Percentiles rank a stretch among this genome's conserved stretches.
phyloP scores from a whole-genome alignment of 1,139 yeast species.

The Magnusiomyces ingens region DNA sequence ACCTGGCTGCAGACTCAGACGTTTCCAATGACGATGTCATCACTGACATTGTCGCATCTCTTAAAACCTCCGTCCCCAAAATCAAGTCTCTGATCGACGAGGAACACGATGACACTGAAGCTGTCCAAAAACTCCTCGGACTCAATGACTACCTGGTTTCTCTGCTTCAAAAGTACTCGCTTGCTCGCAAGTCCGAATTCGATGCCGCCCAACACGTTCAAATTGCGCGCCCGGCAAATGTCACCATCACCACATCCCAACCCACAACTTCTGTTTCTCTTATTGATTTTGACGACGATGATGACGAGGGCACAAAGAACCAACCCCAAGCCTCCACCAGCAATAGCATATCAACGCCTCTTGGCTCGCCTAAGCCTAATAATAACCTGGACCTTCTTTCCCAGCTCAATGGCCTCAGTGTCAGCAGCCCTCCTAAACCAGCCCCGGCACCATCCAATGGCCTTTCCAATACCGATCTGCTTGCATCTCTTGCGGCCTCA shows the following conservation, averaged over 20 bases:
- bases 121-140: constrained; percentile 57
- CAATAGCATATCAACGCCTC: constrained; percentile 8
- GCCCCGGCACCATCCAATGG: background rate
- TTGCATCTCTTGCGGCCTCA: background rate
- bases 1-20: constrained; percentile 48
- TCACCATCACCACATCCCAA: constrained; percentile 32
- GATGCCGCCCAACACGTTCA: constrained; percentile 55
- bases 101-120: constrained; percentile 52
- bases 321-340: background rate
- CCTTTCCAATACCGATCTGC: background rate
- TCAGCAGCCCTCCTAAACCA: constrained; percentile 29
- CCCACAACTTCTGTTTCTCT: constrained; percentile 40
- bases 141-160: constrained; percentile 74
- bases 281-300: constrained; percentile 73
- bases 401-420: constrained; percentile 59
- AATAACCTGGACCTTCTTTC: constrained; percentile 56
- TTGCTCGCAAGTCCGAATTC: constrained; percentile 58
- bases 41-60: constrained; percentile 66
- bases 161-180: constrained; percentile 59
- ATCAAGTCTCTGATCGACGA: constrained; percentile 76
- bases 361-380: constrained; percentile 27
- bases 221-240: constrained; percentile 29
- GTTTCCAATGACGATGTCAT: constrained; percentile 47
- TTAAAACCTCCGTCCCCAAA: constrained; percentile 83
- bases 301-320: background rate